Conservation (phyloP, 2,329 filamentous ascomycete species). For the Arthroderma uncinatum region DNA sequence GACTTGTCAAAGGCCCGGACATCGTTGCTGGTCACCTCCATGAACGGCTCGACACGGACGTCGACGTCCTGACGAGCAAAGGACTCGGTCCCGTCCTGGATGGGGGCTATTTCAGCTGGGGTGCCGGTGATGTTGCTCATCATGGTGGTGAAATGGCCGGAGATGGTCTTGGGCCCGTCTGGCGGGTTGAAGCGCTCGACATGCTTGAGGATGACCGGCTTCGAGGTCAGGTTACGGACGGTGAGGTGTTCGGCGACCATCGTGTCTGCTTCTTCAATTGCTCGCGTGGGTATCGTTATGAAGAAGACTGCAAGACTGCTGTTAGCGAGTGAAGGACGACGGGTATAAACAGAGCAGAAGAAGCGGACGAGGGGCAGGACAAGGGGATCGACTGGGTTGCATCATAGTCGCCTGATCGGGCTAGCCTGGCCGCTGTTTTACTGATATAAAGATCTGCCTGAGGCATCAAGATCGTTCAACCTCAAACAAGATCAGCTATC, state of each 20-base stretch:
- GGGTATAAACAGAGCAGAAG: too few relatives aligned
- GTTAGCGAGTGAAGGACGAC: background rate
- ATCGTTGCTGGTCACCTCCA: conserved; percentile 47
- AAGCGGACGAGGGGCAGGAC: background rate
- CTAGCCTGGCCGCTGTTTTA: background rate
- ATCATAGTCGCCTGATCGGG: background rate
- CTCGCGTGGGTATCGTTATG: background rate
- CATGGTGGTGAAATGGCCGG: conserved; percentile 38
- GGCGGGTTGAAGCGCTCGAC: conserved; percentile 61
- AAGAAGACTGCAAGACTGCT: background rate
- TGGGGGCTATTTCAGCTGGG: conserved; percentile 36
- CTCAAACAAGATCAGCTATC: too few relatives aligned
- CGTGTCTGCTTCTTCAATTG: background rate
- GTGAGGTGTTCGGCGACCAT: conserved; percentile 39
- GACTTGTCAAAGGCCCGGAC: conserved; percentile 49
- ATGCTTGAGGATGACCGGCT: conserved; percentile 58
- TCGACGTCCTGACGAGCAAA: conserved; percentile 53
- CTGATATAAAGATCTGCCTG: background rate
- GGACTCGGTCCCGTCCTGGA: conserved; percentile 43
- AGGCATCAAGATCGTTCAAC: background rate
- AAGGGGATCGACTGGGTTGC: background rate
- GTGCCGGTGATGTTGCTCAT: conserved; percentile 31
- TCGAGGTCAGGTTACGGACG: conserved; percentile 71
- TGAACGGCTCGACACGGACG: conserved; percentile 57
- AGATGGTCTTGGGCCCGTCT: conserved; percentile 34